A percentile compares a stretch with the other conserved stretches of the same genome.
Evolutionary conservation across 805 yeast genomes (phyloP).

Genomic region (Candida glaebosa): DNA sequence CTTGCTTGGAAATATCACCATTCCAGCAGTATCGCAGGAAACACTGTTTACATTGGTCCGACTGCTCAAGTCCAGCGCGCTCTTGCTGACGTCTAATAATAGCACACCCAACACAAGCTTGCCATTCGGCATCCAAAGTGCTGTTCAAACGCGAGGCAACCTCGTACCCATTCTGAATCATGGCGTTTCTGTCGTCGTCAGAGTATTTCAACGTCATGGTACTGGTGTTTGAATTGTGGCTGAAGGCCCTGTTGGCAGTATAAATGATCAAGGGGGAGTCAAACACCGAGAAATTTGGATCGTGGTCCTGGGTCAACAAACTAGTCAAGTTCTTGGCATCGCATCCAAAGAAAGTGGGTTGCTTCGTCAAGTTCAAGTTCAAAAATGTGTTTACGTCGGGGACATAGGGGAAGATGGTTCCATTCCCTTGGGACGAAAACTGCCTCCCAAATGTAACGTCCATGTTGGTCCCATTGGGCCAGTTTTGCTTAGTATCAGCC

Average conservation of each 20-base stretch:
- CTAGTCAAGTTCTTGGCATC: slow-evolving; percentile 34
- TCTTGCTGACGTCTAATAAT: slow-evolving; percentile 38
- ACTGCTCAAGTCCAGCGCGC: slow-evolving; percentile 32
- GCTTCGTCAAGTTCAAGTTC: slow-evolving; percentile 31
- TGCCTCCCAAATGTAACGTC: slow-evolving; percentile 32
- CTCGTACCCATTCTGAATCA: slow-evolving; percentile 38
- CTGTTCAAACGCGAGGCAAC: slow-evolving; percentile 28
- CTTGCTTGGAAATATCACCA: slow-evolving; percentile 23
- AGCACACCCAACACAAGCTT: slow-evolving; percentile 40
- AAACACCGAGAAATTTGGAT: too few relatives aligned
- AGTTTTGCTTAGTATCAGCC: slow-evolving; percentile 23
- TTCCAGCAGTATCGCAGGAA: slow-evolving; percentile 40
- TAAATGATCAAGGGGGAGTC: slow-evolving; percentile 38
- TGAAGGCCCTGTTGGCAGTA: slow-evolving; percentile 36
- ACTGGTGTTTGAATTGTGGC: slow-evolving; percentile 30
- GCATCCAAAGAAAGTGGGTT: slow-evolving; percentile 42
- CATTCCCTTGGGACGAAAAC: slow-evolving; percentile 28
- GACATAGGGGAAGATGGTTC: slow-evolving; percentile 33
- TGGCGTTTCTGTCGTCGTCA: slow-evolving; percentile 32
- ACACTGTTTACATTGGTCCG: slow-evolving; percentile 35
- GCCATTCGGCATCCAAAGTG: slow-evolving; percentile 35
- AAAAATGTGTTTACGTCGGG: slow-evolving; percentile 33
- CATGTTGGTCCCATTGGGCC: slow-evolving; percentile 35
- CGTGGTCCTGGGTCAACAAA: slow-evolving; percentile 29
- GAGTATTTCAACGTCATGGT: slow-evolving; percentile 30